These are phyloP conservation scores for Coemansia sp. DNA, from an alignment of 192 early-diverging fungal genomes.

Conservation along the genomic window DNA sequence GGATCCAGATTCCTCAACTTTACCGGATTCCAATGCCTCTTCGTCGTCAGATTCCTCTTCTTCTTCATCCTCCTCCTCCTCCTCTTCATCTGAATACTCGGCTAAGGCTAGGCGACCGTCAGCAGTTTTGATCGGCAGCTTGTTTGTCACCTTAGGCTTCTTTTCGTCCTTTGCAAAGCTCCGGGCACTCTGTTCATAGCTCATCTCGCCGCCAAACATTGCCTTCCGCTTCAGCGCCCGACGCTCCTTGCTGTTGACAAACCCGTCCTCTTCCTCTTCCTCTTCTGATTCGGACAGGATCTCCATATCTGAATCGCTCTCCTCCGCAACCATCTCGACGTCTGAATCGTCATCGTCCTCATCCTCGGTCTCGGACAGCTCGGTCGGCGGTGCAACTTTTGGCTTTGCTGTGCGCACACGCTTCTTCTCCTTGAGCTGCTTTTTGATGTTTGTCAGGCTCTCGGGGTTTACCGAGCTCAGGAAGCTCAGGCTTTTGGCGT, in stretches of 20 bases:
- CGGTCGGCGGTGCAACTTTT: slow-evolving; percentile 2
- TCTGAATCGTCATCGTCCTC: slow-evolving; percentile 7
- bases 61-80: slow-evolving; percentile 31
- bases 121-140: slow-evolving; percentile 57
- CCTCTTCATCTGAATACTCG: slow-evolving; percentile 53
- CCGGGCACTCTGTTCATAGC: slow-evolving; percentile 36
- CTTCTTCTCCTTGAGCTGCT: slow-evolving; percentile 33
- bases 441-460: slow-evolving; percentile 24
- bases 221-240: slow-evolving; percentile 45
- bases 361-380: slow-evolving; percentile 26
- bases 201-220: slow-evolving; percentile 37
- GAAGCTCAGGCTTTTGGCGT: slow-evolving; percentile 31
- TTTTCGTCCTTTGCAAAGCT: slow-evolving; percentile 36
- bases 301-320: slow-evolving; percentile 16
- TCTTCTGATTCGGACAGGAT: slow-evolving; percentile 10
- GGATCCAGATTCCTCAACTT: neutral
- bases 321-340: slow-evolving; percentile 7
- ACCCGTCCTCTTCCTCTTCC: slow-evolving; percentile 10
- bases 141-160: slow-evolving; percentile 43
- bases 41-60: slow-evolving; percentile 5
- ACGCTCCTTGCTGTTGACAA: slow-evolving; percentile 40
- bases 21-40: neutral
- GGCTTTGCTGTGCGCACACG: neutral
- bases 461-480: slow-evolving; percentile 31
- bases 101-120: slow-evolving; percentile 52